Evolutionary conservation across 1,139 yeast species (phyloP), one percentile per base, ranked within the genome.

Genomic region (Suhomyces panamericanus): DNA sequence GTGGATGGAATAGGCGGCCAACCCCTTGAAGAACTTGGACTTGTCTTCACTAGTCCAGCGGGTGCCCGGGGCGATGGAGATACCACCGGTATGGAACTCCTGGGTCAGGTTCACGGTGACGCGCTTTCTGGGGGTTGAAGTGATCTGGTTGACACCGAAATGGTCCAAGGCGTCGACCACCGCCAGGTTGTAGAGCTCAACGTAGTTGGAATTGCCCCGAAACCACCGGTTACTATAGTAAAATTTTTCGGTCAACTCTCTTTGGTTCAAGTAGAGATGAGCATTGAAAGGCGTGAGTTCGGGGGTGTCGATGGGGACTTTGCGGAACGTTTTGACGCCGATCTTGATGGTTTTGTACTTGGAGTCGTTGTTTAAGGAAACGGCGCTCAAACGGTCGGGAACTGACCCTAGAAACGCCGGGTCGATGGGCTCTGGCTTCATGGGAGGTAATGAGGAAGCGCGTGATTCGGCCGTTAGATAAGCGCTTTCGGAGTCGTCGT

Each of bases 1-100:
- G 51, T 80, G 80, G 35, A 81, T 77, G 12, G 83, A 72, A 53
- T 69, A 69, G 20, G 82, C 65, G 2, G 58, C 54, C 27, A 61
- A 42, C 3, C 76, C 73, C 27, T 79, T 58, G 35, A 71, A 77
- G 52, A 77, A 77, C 36, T 46, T 41, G 29, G 68, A 71, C 50
- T 76, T 75, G 44, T 77, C 80, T 1, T 52, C 54, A 2, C 55
- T 55, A 0, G 69, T 54, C 82, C 82, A 77, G 32, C 53, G 50
- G 0, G 65, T 47, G 1, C 73, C 74, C 1, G 52, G 47, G 3
- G 22, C 37, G 11, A 20, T 12, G n/a, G 29, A 10, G n/a, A 26
- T 26, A n/a, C 29, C 29, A 8, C 9, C 24, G 2, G 24, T 20
- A 7, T 20, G 9, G 24, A 20, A 20, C 24, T 20, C 24, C 24